Conservation (phyloP, 2,329 filamentous ascomycete species). For the Verticillium longisporum region DNA sequence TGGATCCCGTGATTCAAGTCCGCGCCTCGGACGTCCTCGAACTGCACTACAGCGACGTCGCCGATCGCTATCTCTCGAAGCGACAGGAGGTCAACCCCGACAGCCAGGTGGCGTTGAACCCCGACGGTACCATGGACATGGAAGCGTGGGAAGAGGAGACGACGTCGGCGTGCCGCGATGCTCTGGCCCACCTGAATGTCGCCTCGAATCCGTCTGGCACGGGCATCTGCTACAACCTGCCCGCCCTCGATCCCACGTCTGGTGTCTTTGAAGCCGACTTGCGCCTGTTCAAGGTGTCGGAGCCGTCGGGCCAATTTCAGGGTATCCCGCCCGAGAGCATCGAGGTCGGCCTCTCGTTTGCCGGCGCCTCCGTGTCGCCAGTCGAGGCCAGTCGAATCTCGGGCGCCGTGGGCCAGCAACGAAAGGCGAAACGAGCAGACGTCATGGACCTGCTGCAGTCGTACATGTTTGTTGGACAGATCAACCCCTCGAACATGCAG, state of each 20-base stretch:
- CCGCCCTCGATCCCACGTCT: conserved; percentile 57
- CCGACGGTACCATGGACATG: conserved; percentile 42
- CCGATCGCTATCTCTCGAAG: conserved; percentile 14
- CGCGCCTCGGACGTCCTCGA: conserved; percentile 12
- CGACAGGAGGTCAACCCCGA: conserved; percentile 7
- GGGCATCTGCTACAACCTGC: conserved; percentile 77
- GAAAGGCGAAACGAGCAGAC: conserved; percentile 13
- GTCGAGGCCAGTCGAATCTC: conserved; percentile 23
- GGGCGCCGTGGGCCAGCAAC: conserved; percentile 14
- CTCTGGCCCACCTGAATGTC: conserved; percentile 46
- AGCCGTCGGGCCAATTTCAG: conserved; percentile 46
- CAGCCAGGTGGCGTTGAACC: conserved; percentile 25
- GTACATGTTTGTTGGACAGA: conserved; percentile 63
- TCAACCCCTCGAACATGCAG: conserved; percentile 50
- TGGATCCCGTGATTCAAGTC: conserved; percentile 21
- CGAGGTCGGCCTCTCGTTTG: conserved; percentile 47
- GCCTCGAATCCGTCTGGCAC: conserved; percentile 70
- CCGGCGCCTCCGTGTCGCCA: conserved; percentile 44
- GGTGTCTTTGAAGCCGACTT: conserved; percentile 74
- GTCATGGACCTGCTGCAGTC: conserved; percentile 43
- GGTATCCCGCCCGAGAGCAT: conserved; percentile 46
- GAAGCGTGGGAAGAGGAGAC: conserved; percentile 49
- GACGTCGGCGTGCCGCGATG: conserved; percentile 49
- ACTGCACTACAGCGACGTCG: conserved; percentile 9
- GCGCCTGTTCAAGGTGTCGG: conserved; percentile 63